Conservation (phyloP, 257 asterid genomes). For the Petrea volubilis region DNA sequence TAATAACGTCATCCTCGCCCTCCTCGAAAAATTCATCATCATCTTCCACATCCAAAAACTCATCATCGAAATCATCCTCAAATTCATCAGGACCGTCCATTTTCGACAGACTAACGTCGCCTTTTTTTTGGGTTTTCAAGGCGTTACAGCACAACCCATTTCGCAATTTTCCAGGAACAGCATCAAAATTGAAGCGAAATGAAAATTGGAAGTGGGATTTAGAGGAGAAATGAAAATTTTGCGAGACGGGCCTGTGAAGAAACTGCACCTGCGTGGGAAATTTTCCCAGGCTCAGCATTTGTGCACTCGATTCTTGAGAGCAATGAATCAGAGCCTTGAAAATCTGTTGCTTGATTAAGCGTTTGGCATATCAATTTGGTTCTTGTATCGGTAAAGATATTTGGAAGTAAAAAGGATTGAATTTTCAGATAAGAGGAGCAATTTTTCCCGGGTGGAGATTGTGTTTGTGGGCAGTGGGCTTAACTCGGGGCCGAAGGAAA, state of each 20-base stretch:
- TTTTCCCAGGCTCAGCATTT: conserved; percentile 58
- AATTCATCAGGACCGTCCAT: conserved; percentile 39
- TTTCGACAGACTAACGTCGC: conserved; percentile 34
- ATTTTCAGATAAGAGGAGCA: conserved; percentile 16
- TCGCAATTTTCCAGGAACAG: conserved; percentile 20
- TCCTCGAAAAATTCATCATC: conserved; percentile 34
- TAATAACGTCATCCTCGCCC: conserved; percentile 47
- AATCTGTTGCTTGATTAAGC: neutral
- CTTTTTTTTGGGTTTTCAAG: conserved; percentile 32
- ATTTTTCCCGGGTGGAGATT: neutral
- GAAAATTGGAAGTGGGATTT: conserved; percentile 37
- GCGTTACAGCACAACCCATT: conserved; percentile 44
- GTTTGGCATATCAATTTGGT: neutral
- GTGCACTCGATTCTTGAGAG: neutral
- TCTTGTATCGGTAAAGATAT: neutral
- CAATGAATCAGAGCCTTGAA: neutral
- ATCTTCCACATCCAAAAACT: conserved; percentile 36
- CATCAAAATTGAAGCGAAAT: conserved; percentile 27
- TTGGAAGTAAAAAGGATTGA: neutral
- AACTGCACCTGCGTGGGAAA: conserved; percentile 42
- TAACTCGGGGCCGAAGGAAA: neutral
- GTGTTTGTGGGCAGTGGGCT: neutral
- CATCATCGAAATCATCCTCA: conserved; percentile 44
- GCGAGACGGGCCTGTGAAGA: conserved; percentile 32
- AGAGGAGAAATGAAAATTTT: conserved; percentile 27